Base-by-base conservation (phyloP, 2,329 filamentous ascomycete genomes). In the Arthroderma sp. region DNA sequence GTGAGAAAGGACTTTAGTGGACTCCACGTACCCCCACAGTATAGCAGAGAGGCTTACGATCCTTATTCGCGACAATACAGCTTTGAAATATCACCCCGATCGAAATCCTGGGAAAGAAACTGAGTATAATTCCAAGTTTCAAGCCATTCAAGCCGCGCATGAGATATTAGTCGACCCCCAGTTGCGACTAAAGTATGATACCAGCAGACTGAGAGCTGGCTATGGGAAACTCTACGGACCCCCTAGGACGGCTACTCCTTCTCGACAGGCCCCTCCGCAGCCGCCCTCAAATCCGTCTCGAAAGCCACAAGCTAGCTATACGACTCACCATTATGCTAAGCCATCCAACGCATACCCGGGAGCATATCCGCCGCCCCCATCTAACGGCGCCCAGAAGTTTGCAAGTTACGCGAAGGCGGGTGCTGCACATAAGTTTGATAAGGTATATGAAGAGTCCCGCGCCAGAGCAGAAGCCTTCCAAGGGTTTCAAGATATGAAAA, bases 51-150 rank as follows among this genome's bases (percentile, higher is more conserved):
- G 39, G 17, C 28, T 41, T 52, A 35, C 19, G 11, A 6, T 43
- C 17, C n/a, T 54, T n/a, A 23, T 15, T 28, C 44, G 13, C 54
- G 17, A 15, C 15, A 2, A 41, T 55, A 2, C 58, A 89, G 89
- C 89, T 52, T 77, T 94, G 51, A 87, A 87, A 70, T 94, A 87
- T 66, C 90, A 95, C 67, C 90, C 90, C 6, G 90, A 95, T 69
- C 85, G 90, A 59, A 95, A 95, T 67, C 88, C 86, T 9, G 90
- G 90, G 55, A 82, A 81, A 66, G 89, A 95, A 72, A 74, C 81
- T 58, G 88, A 91, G 66, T 86, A 86, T 67, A 88, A 87, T 63
- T 78, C 85, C 33, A 87, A 88, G 66, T 95, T 95, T 66, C 87
- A 94, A 70, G 81, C 85, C 54, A 94, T 95, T 53, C 88, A 94